Evolutionary conservation across 129 eudicot species (phyloP).

Genomic region (Lonicera japonica): DNA sequence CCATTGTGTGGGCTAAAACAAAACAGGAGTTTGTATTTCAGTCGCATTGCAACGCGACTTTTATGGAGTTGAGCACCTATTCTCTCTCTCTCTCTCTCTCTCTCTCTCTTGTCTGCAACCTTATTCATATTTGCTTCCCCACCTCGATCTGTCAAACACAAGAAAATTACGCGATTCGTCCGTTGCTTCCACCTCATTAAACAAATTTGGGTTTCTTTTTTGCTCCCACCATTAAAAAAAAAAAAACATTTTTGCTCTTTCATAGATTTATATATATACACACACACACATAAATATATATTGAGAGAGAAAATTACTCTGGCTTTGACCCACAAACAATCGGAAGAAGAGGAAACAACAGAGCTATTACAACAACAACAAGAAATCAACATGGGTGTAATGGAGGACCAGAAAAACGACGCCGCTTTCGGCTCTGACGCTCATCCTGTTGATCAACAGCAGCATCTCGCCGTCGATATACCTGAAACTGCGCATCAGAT

Average conservation of each 20-base stretch:
- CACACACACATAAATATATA: background rate
- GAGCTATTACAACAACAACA: background rate
- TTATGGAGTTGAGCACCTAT: background rate
- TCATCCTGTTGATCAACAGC: constrained; percentile 12
- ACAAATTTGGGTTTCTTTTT: too few species aligned
- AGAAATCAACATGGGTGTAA: background rate
- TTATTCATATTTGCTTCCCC: too few species aligned
- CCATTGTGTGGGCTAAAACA: too few species aligned
- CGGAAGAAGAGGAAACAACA: background rate
- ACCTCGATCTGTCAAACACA: too few species aligned
- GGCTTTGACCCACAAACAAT: background rate
- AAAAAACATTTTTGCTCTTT: too few species aligned
- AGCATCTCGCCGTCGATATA: constrained; percentile 33
- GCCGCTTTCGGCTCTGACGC: constrained; percentile 9
- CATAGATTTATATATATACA: background rate
- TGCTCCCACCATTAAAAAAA: background rate
- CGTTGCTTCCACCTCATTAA: too few species aligned
- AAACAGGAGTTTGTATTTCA: too few species aligned
- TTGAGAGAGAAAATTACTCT: constrained; percentile 1
- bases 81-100: background rate
- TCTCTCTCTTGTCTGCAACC: too few species aligned
- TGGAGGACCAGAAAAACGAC: constrained; percentile 28
- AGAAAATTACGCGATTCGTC: too few species aligned
- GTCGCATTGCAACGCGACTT: background rate
- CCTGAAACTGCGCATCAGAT: constrained; percentile 97